A percentile compares a stretch with the other conserved stretches of the same genome.
phyloP scores from a whole-genome alignment of 176 grass and related monocot species.

The Triticum timopheevii region DNA sequence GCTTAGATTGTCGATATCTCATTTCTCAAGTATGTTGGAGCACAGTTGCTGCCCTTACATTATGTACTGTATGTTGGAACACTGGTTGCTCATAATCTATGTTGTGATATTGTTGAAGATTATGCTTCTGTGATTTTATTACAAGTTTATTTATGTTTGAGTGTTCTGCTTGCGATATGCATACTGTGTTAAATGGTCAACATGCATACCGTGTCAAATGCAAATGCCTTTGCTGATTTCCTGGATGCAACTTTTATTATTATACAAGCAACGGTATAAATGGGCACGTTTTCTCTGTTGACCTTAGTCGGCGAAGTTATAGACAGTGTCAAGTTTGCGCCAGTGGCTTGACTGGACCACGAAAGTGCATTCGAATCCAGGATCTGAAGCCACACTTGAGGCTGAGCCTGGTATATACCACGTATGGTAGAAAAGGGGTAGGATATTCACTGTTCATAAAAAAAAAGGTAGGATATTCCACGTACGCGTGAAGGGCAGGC shows the following conservation, averaged over 20 bases:
- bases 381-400: neutral
- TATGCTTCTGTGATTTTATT: neutral
- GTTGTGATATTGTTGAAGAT: neutral
- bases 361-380: too few species aligned
- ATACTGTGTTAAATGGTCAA: neutral
- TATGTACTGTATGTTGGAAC: neutral
- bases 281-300: neutral
- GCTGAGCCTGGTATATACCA: neutral
- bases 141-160: neutral
- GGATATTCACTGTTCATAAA: too few species aligned
- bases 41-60: neutral
- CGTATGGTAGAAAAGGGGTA: neutral
- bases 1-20: neutral
- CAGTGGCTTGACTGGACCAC: too few species aligned
- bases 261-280: too few species aligned
- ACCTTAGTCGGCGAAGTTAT: too few species aligned
- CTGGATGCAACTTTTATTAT: neutral
- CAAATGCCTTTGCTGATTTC: neutral
- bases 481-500: neutral
- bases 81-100: neutral
- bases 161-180: neutral
- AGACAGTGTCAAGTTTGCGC: neutral
- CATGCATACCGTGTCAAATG: neutral
- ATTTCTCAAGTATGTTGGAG: neutral
- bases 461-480: constrained; percentile 5